These are phyloP conservation scores for Triticum monococcum DNA, from an alignment of 176 grass and related monocot genomes.

Conservation along the genomic window DNA sequence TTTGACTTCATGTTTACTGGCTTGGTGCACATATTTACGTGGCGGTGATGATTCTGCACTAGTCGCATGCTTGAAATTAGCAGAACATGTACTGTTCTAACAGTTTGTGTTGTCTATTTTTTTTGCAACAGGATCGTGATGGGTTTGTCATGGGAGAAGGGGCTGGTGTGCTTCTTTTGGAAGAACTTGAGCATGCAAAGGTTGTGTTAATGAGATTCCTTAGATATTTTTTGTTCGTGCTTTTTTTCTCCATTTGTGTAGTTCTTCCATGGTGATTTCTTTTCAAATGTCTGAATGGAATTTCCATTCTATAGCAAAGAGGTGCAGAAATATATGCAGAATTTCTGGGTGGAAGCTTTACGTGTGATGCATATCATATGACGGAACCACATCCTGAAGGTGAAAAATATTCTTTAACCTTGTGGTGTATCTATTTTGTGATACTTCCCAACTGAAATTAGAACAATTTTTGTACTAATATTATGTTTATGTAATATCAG, in stretches of 20 bases:
- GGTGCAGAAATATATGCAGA: constrained; percentile 97
- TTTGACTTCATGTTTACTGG: not conserved
- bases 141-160: constrained; percentile 99
- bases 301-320: constrained; percentile 62
- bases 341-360: constrained; percentile 97
- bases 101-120: not conserved
- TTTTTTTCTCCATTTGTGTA: not conserved
- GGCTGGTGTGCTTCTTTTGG: constrained; percentile 89
- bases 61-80: not conserved
- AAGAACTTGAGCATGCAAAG: constrained; percentile 99
- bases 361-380: constrained; percentile 99
- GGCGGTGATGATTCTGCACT: not conserved
- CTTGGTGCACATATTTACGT: constrained; percentile 17
- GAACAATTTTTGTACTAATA: constrained; percentile 9
- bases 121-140: constrained; percentile 73
- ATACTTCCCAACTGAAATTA: constrained; percentile 18
- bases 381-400: constrained; percentile 99
- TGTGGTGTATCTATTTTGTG: constrained; percentile 9
- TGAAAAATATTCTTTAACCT: constrained; percentile 25
- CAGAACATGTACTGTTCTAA: not conserved
- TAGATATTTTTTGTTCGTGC: not conserved
- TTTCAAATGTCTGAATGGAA: not conserved
- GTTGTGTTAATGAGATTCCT: constrained; percentile 27
- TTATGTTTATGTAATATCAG: constrained; percentile 49
- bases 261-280: constrained; percentile 16